Conservation (phyloP, 768 basidiomycete genomes). For the Hortiboletus campestris region DNA sequence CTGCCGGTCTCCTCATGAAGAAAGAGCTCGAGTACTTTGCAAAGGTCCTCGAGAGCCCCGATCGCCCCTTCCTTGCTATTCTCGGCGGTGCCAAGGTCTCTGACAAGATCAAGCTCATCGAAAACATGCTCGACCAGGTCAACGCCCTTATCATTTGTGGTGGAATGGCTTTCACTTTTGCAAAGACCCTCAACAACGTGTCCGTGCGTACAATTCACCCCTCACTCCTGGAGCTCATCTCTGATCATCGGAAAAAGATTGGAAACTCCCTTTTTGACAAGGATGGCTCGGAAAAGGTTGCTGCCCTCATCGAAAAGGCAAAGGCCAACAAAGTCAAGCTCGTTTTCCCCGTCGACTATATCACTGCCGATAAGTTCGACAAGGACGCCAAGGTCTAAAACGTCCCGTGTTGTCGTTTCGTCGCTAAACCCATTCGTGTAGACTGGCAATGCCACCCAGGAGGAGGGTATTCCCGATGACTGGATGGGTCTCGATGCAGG, state of each 20-base stretch:
- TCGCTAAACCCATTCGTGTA: slow-evolving; percentile 29
- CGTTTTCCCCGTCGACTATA: slow-evolving; percentile 92
- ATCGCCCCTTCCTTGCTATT: slow-evolving; percentile 95
- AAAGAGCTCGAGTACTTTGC: slow-evolving; percentile 99
- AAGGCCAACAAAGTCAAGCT: slow-evolving; percentile 88
- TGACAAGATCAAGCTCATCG: slow-evolving; percentile 98
- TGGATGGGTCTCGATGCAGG: slow-evolving; percentile 97
- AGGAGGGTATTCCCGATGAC: slow-evolving; percentile 84
- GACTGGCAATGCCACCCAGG: slow-evolving; percentile 75
- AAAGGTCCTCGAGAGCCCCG: slow-evolving; percentile 93
- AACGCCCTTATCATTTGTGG: slow-evolving; percentile 94
- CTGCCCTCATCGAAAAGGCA: slow-evolving; percentile 83
- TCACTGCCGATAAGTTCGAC: slow-evolving; percentile 94
- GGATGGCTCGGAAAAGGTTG: slow-evolving; percentile 85
- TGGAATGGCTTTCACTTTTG: slow-evolving; percentile 99
- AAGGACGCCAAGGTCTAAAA: slow-evolving; percentile 76
- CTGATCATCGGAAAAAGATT: slow-evolving; percentile 48
- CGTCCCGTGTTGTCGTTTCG: not conserved
- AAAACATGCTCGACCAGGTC: slow-evolving; percentile 99
- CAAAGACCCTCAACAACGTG: slow-evolving; percentile 84
- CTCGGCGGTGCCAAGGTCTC: slow-evolving; percentile 98
- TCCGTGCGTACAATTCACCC: slow-evolving; percentile 43
- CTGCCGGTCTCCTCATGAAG: slow-evolving; percentile 95
- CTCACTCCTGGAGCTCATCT: not conserved
- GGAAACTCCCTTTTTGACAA: slow-evolving; percentile 93